phyloP scores from a whole-genome alignment of 495 filamentous ascomycete species.

The Podospora pseudopauciseta region DNA sequence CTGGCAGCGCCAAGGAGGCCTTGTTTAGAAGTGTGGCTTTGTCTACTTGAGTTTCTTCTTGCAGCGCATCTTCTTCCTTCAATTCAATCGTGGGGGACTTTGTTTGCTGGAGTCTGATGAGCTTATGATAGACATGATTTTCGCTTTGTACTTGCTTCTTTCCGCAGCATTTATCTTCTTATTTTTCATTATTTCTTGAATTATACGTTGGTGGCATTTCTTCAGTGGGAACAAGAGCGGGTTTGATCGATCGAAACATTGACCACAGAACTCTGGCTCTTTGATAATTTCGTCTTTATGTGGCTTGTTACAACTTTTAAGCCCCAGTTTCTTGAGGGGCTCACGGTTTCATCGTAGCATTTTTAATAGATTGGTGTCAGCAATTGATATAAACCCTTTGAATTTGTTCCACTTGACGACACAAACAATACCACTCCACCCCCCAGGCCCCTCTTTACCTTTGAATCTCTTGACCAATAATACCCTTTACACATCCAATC shows the following conservation, averaged over 20 bases:
- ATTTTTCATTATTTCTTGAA: background rate
- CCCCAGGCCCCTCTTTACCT: background rate
- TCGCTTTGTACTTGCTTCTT: background rate
- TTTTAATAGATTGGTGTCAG: too few relatives aligned
- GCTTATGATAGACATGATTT: background rate
- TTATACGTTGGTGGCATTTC: background rate
- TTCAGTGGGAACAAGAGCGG: background rate
- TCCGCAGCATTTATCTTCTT: background rate
- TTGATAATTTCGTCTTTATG: too few relatives aligned
- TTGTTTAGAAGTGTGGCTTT: constrained; percentile 23
- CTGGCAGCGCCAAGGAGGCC: background rate
- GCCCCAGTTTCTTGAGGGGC: too few relatives aligned
- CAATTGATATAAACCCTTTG: too few relatives aligned
- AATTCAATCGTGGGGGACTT: background rate
- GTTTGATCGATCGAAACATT: too few relatives aligned
- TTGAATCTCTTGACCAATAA: background rate
- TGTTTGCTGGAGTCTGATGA: background rate
- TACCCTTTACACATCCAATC: background rate
- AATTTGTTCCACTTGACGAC: too few relatives aligned
- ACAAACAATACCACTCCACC: too few relatives aligned
- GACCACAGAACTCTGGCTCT: too few relatives aligned
- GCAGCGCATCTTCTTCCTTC: background rate
- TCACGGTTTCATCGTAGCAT: too few relatives aligned
- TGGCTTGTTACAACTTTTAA: too few relatives aligned
- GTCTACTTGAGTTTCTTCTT: constrained; percentile 21